Conservation (phyloP, 139 green algal species). For the Chlorella sp. region DNA sequence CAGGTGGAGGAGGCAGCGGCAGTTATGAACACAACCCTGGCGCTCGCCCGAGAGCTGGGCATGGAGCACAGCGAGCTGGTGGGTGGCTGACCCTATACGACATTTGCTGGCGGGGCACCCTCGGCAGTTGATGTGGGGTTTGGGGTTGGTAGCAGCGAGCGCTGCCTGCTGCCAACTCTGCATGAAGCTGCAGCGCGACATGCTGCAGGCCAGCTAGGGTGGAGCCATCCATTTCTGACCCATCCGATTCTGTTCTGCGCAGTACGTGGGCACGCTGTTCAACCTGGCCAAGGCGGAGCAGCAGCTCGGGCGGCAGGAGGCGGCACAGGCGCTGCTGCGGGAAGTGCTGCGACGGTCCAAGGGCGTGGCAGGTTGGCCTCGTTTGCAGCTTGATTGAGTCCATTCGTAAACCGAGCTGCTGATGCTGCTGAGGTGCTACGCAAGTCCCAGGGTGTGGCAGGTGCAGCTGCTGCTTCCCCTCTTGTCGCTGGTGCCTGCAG, state of each 20-base stretch:
- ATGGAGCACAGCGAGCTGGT: constrained; percentile 9
- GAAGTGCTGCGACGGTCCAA: background rate
- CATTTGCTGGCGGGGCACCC: too few relatives aligned
- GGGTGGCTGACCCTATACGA: background rate
- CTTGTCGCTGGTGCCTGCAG: too few relatives aligned
- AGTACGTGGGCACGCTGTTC: constrained; percentile 58
- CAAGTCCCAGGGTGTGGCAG: background rate
- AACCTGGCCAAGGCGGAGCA: constrained; percentile 68
- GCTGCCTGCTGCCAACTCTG: background rate
- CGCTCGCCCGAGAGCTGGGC: background rate
- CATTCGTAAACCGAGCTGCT: too few relatives aligned
- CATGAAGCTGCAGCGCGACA: too few relatives aligned
- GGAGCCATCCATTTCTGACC: too few relatives aligned
- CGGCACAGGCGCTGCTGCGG: constrained; percentile 28
- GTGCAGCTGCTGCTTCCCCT: too few relatives aligned
- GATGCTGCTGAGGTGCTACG: background rate
- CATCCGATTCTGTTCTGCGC: background rate
- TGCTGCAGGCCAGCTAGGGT: too few relatives aligned
- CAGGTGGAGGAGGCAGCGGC: constrained; percentile 26
- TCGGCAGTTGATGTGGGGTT: too few relatives aligned
- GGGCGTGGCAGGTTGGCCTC: background rate
- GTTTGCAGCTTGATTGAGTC: too few relatives aligned
- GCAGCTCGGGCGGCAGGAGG: constrained; percentile 46
- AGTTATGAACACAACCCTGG: constrained; percentile 5
- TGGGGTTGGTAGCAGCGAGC: background rate